phyloP scores from a whole-genome alignment of 2,329 filamentous ascomycete species.

The Bisporella sp. region DNA sequence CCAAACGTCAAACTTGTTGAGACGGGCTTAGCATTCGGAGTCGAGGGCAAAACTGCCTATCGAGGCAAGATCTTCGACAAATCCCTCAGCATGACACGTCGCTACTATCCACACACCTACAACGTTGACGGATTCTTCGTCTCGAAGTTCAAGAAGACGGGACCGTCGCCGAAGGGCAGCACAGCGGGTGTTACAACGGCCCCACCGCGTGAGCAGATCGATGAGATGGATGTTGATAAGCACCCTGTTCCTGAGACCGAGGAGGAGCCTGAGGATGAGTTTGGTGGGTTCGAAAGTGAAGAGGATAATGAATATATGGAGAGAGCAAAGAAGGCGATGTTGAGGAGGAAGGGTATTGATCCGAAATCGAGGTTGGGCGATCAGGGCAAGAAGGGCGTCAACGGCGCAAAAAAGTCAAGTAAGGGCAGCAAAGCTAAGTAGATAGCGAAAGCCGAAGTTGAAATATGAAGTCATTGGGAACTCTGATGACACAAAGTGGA shows the following conservation, averaged over 20 bases:
- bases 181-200: conserved; percentile 21
- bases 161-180: conserved; percentile 56
- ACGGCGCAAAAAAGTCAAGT: conserved; percentile 3
- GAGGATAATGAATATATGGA: conserved; percentile 67
- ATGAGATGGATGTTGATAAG: conserved; percentile 54
- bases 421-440: neutral
- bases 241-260: conserved; percentile 42
- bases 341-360: conserved; percentile 69
- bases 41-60: conserved; percentile 85
- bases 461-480: no score
- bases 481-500: no score
- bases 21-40: conserved; percentile 83
- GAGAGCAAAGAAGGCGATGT: conserved; percentile 64
- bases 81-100: conserved; percentile 71
- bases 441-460: no score
- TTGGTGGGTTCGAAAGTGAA: conserved; percentile 69
- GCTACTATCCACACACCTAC: conserved; percentile 86
- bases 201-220: conserved; percentile 19
- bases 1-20: conserved; percentile 93
- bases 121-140: conserved; percentile 99
- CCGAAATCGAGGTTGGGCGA: conserved; percentile 47
- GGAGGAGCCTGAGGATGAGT: conserved; percentile 41
- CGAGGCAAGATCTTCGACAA: conserved; percentile 89
- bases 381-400: conserved; percentile 12
- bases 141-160: conserved; percentile 92